Percentiles rank a stretch among this genome's conserved stretches.
These are phyloP conservation scores for Russula sp. DNA, from an alignment of 768 basidiomycete species.

Conservation along the genomic window DNA sequence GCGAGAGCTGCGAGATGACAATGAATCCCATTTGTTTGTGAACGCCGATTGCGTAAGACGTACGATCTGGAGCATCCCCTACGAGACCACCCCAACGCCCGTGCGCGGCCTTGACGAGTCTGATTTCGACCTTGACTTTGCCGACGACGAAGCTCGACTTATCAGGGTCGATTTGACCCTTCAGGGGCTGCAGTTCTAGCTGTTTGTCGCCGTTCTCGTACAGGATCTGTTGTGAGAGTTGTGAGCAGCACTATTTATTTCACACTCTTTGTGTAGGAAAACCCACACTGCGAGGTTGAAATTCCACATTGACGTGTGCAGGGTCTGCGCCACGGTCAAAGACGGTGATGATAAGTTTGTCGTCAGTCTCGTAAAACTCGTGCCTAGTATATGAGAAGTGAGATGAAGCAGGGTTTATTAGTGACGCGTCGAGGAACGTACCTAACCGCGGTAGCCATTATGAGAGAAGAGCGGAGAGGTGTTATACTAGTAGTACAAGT, in stretches of 20 bases:
- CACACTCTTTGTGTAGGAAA: not conserved
- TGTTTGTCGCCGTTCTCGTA: constrained; percentile 66
- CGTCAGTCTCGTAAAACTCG: constrained; percentile 86
- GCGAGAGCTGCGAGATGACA: constrained; percentile 29
- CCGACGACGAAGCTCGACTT: constrained; percentile 62
- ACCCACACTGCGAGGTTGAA: constrained; percentile 57
- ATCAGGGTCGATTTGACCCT: constrained; percentile 68
- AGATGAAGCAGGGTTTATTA: not conserved
- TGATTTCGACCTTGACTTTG: constrained; percentile 85
- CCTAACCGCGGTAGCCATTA: constrained; percentile 17
- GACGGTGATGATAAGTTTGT: constrained; percentile 62
- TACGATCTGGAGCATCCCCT: constrained; percentile 73
- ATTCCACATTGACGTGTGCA: constrained; percentile 50
- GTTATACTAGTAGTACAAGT: too few species aligned
- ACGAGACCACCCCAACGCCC: constrained; percentile 74
- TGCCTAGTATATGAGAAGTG: constrained; percentile 33
- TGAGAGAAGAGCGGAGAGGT: not conserved
- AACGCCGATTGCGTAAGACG: constrained; percentile 28
- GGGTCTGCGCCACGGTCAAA: constrained; percentile 76
- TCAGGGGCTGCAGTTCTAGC: constrained; percentile 73
- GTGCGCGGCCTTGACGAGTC: constrained; percentile 56
- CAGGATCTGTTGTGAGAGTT: constrained; percentile 36
- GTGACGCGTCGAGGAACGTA: not conserved
- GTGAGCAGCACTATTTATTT: not conserved
- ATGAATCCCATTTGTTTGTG: not conserved